Percentiles rank a stretch among this genome's conserved stretches.
phyloP scores from a whole-genome alignment of 1,284 basidiomycete species.

The Thelephora terrestris region DNA sequence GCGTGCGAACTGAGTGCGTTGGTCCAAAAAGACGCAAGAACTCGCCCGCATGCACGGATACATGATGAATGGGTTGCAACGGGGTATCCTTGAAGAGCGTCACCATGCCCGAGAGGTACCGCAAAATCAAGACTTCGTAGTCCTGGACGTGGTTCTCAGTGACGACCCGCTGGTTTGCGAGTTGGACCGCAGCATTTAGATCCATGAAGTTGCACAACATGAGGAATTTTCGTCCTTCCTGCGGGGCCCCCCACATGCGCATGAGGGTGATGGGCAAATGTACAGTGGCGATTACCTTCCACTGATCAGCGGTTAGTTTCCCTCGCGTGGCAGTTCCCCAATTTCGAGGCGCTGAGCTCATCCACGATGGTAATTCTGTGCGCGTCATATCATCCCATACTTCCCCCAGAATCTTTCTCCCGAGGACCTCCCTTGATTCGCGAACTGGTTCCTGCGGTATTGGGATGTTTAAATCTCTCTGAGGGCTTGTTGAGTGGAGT shows the following conservation, averaged over 20 bases:
- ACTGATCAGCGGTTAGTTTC: slow-evolving; percentile 20
- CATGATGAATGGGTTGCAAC: slow-evolving; percentile 24
- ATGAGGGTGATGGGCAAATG: slow-evolving; percentile 14
- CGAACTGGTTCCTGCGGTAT: neutral
- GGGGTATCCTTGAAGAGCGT: slow-evolving; percentile 17
- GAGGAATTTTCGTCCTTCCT: slow-evolving; percentile 1
- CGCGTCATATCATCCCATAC: slow-evolving; percentile 11
- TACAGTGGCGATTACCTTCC: slow-evolving; percentile 14
- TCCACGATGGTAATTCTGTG: slow-evolving; percentile 15
- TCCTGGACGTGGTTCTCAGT: slow-evolving; percentile 2
- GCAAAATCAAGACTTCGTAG: slow-evolving; percentile 9
- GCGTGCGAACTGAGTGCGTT: slow-evolving; percentile 24
- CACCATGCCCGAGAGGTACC: slow-evolving; percentile 10
- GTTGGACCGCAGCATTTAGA: slow-evolving; percentile 12
- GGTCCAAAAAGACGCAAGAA: slow-evolving; percentile 25
- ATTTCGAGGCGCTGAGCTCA: slow-evolving; percentile 10
- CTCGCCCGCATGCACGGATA: slow-evolving; percentile 23
- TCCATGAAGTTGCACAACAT: slow-evolving; percentile 16
- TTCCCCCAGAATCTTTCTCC: slow-evolving; percentile 3
- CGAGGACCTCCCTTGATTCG: neutral
- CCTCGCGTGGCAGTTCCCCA: slow-evolving; percentile 13
- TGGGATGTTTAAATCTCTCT: no score
- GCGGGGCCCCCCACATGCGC: slow-evolving; percentile 8
- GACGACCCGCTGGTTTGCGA: slow-evolving; percentile 7
- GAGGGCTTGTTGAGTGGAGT: no score